Evolutionary conservation across 306 rosid species (phyloP), one percentile per base, ranked within the genome.

Genomic region (Hippophae rhamnoides): DNA sequence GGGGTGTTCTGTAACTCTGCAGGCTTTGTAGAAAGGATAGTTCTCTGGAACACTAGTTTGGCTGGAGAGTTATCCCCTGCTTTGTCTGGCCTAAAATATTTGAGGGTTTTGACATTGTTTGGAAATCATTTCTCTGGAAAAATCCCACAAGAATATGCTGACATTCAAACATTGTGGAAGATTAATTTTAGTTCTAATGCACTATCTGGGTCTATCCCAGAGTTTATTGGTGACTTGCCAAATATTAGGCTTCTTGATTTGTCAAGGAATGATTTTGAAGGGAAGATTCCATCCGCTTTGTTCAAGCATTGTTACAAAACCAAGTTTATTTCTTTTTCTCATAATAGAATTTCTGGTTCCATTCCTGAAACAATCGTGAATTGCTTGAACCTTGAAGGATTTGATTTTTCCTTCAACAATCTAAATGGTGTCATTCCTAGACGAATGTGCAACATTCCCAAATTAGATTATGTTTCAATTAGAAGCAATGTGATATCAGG

Each of bases 351-450:
- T 72, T 80, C 51, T n/a, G 94, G 97, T 72, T 12, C 66, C 55
- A 81, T 93, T 71, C 97, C 99, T 26, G 70, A 54, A 7, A 82
- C 97, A 41, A 67, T 93, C 68, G 71, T 70, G 58, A 84, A 88
- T 53, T 93, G 99, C 72, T 59, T 58, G 52, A 84, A 81, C 76
- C 94, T 93, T 59, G 89, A 88, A 77, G 99, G 99, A 11, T 86
- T 88, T 79, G 99, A 93, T 79, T 84, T 93, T 73, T 93, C 97
- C 11, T 84, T 79, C 78, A 93, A 93, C 68, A 81, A 84, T 70
- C 84, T 88, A 25, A 86, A 74, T 4, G 94, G 99, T 55, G 79
- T 58, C 65, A 73, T 93, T 60, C 97, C 99, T 61, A 59, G 62
- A 8, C 41, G 67, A 44, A 47, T 86, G 14, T 93, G 97, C 60